Evolutionary conservation across 805 yeast species (phyloP).

Genomic region (Candida tallmaniae): DNA sequence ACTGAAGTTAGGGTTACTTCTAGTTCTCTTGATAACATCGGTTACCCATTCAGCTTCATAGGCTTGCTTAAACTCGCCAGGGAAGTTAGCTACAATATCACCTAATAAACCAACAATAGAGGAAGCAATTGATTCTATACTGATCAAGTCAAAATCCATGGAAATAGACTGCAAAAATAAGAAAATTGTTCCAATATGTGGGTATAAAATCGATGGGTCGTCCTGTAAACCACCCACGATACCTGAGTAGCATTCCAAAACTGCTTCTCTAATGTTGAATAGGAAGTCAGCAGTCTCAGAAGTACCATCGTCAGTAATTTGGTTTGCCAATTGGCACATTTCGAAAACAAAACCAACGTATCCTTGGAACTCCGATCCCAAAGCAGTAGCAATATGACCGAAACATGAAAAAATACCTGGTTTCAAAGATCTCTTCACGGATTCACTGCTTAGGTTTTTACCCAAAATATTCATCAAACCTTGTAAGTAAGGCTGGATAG

Average conservation of each 20-base stretch:
- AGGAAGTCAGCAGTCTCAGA: conserved; percentile 76
- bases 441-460: conserved; percentile 58
- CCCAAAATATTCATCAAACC: conserved; percentile 84
- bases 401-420: conserved; percentile 88
- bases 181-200: conserved; percentile 67
- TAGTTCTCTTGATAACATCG: conserved; percentile 68
- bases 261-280: conserved; percentile 71
- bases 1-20: conserved; percentile 57
- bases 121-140: conserved; percentile 69
- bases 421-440: conserved; percentile 73
- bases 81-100: conserved; percentile 84
- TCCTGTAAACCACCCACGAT: conserved; percentile 85
- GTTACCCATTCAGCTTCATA: conserved; percentile 77
- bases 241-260: conserved; percentile 95
- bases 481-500: conserved; percentile 68
- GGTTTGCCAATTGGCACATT: conserved; percentile 65
- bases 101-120: conserved; percentile 89
- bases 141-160: conserved; percentile 53
- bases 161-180: conserved; percentile 59
- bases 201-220: conserved; percentile 58
- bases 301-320: conserved; percentile 60
- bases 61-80: conserved; percentile 59
- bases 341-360: conserved; percentile 77
- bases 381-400: conserved; percentile 91
- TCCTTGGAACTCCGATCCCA: conserved; percentile 71